Evolutionary conservation across 2,329 filamentous ascomycete species (phyloP).

Genomic region (Colletotrichum shisoi): DNA sequence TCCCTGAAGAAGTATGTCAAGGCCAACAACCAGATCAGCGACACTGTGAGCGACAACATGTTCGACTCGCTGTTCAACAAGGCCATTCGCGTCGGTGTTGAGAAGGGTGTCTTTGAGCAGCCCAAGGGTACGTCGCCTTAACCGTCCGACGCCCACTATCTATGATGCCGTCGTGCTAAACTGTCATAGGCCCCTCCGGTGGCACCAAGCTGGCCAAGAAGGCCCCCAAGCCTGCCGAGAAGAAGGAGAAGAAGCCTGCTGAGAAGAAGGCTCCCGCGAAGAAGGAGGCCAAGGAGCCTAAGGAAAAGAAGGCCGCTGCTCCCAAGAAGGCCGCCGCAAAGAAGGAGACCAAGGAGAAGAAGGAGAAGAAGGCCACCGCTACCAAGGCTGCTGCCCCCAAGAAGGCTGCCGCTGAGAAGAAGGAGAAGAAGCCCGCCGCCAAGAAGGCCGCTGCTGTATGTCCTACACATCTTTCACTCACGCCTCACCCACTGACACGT

Average conservation of each 20-base stretch:
- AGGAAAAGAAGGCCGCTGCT: constrained; percentile 58
- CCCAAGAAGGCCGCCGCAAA: constrained; percentile 55
- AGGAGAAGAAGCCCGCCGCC: constrained; percentile 56
- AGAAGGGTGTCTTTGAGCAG: constrained; percentile 85
- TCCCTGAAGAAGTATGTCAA: constrained; percentile 65
- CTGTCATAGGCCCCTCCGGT: constrained; percentile 74
- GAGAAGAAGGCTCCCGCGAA: constrained; percentile 47
- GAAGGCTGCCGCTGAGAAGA: constrained; percentile 46
- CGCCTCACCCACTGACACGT: not conserved
- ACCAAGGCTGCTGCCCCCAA: constrained; percentile 43
- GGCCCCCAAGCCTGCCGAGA: constrained; percentile 78
- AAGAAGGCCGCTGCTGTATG: constrained; percentile 53
- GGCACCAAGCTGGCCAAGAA: constrained; percentile 94
- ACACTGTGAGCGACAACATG: constrained; percentile 58
- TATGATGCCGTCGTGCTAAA: constrained; percentile 38
- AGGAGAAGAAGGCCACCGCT: constrained; percentile 44
- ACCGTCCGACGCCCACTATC: too few species aligned
- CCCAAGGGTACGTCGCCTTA: constrained; percentile 77
- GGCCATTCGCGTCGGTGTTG: constrained; percentile 80
- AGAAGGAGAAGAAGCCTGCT: constrained; percentile 49
- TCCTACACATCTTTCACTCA: constrained; percentile 41
- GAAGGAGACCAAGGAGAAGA: constrained; percentile 53
- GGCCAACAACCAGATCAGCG: constrained; percentile 52
- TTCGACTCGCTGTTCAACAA: constrained; percentile 83
- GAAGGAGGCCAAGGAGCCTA: constrained; percentile 48